Conservation (phyloP, 75 land plant species). For the Pinus albicaulis region DNA sequence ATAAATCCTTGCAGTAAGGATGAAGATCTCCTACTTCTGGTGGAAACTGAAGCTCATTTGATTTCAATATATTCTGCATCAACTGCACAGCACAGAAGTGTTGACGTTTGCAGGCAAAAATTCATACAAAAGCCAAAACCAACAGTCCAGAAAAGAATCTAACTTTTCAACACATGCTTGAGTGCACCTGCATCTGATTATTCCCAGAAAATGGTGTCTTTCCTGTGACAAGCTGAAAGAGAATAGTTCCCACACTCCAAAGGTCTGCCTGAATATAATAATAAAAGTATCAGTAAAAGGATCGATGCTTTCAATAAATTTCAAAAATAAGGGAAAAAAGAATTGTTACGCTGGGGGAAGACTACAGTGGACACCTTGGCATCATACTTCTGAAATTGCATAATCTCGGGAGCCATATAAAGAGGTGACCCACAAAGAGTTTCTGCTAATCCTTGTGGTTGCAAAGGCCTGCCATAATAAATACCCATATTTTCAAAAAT, state of each 20-base stretch:
- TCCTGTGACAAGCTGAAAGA: conserved; percentile 92
- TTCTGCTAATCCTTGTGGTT: conserved; percentile 94
- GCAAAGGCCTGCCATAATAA: conserved; percentile 55
- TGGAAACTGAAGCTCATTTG: conserved; percentile 82
- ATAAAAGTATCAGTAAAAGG: conserved; percentile 14
- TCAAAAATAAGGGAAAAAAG: neutral
- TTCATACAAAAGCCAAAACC: neutral
- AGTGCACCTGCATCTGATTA: conserved; percentile 72
- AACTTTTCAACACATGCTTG: neutral
- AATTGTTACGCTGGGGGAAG: neutral
- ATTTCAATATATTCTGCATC: conserved; percentile 81
- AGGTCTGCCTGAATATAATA: conserved; percentile 85
- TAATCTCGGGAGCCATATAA: conserved; percentile 99
- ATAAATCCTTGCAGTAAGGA: conserved; percentile 80
- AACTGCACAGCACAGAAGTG: conserved; percentile 42
- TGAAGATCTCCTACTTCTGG: conserved; percentile 43
- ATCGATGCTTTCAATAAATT: neutral
- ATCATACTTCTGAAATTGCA: conserved; percentile 93
- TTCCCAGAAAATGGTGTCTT: conserved; percentile 87
- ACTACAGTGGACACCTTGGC: conserved; percentile 68
- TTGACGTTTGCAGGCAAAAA: neutral
- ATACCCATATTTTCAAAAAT: too few species aligned
- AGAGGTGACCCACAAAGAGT: conserved; percentile 99
- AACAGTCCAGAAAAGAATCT: neutral
- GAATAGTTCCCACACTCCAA: conserved; percentile 99